Conservation (phyloP, 352 stramenopile species). For the Globisporangium polare region DNA sequence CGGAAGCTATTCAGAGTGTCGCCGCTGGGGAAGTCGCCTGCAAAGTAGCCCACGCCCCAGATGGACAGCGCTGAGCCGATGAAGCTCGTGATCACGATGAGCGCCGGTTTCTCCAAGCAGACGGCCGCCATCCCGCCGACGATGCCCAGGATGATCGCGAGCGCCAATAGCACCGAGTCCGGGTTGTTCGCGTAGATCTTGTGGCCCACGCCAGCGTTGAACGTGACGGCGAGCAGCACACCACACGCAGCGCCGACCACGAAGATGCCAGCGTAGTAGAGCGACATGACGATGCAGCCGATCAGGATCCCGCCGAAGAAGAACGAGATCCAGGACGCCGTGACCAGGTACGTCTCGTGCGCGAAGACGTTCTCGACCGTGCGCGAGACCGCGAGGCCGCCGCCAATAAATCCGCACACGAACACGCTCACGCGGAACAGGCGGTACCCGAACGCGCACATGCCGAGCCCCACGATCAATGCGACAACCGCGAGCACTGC, state of each 20-base stretch:
- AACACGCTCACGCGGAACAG: conserved; percentile 63
- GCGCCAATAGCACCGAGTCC: conserved; percentile 45
- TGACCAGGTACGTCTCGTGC: conserved; percentile 46
- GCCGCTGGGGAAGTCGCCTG: conserved; percentile 52
- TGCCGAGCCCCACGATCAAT: conserved; percentile 39
- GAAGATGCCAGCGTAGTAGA: conserved; percentile 54
- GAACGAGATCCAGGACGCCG: conserved; percentile 71
- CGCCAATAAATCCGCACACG: conserved; percentile 51
- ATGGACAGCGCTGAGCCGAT: conserved; percentile 37
- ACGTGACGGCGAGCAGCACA: conserved; percentile 45
- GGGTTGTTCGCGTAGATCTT: conserved; percentile 53
- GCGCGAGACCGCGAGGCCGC: conserved; percentile 42
- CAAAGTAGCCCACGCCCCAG: conserved; percentile 64
- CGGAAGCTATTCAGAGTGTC: conserved; percentile 39
- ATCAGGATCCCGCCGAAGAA: conserved; percentile 48
- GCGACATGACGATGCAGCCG: conserved; percentile 42
- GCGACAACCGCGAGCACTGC: conserved; percentile 35
- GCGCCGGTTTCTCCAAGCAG: conserved; percentile 53
- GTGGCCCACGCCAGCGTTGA: conserved; percentile 56
- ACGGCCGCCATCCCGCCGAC: conserved; percentile 36
- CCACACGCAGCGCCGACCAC: conserved; percentile 51
- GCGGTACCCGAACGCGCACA: conserved; percentile 47
- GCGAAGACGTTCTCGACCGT: conserved; percentile 52
- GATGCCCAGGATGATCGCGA: conserved; percentile 41
- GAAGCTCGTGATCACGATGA: conserved; percentile 47